Percentiles rank a stretch among this genome's conserved stretches.
Conservation (phyloP, 208 protist species). For the Acanthamoeba healyi region DNA sequence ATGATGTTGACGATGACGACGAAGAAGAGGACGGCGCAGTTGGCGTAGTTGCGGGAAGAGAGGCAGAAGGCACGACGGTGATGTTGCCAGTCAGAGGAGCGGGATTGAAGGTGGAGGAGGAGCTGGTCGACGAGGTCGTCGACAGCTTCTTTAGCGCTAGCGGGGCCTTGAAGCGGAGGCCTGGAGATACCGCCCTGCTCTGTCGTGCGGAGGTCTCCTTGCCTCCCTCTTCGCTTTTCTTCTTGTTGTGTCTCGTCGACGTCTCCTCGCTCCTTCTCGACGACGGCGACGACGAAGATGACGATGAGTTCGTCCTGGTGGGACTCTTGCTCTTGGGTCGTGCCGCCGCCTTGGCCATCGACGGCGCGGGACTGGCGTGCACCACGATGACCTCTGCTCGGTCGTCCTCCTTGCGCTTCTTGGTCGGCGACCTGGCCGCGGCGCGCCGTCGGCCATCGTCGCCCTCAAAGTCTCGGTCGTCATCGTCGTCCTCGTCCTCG, state of each 20-base stretch:
- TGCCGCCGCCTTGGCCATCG: neutral
- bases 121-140: neutral
- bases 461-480: neutral
- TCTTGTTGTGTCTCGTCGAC: neutral
- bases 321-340: neutral
- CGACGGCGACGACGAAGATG: neutral
- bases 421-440: neutral
- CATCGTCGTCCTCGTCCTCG: neutral
- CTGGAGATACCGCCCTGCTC: neutral
- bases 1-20: neutral
- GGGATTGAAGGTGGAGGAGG: neutral
- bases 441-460: neutral
- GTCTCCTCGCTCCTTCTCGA: neutral
- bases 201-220: neutral
- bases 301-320: neutral
- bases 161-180: conserved; percentile 27
- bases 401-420: neutral
- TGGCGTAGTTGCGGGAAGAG: neutral
- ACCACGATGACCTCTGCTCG: neutral
- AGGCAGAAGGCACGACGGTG: neutral
- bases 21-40: neutral
- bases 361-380: neutral
- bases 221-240: neutral
- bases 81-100: conserved; percentile 23
- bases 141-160: conserved; percentile 3